Base-by-base conservation (phyloP, 345 rosid species). In the Salix suchowensis region DNA sequence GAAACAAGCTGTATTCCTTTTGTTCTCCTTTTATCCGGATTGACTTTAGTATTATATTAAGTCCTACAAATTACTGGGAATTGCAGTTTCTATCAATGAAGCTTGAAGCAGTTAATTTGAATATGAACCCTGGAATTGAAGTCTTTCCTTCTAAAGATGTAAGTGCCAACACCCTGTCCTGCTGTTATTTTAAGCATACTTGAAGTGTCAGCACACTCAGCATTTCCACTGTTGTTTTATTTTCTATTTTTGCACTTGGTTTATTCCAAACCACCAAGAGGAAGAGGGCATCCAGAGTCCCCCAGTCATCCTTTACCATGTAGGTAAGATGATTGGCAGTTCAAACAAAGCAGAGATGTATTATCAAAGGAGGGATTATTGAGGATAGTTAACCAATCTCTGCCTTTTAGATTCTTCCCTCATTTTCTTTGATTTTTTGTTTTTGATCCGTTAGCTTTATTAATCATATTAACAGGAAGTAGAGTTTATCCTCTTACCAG, bases 31-130 rank as follows among this genome's bases (percentile, higher is more conserved):
- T 28, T 36, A 62, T 40, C 54, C 23, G 21, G 28, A 14, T 9
- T 54, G 72, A 42, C 30, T 30, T 64, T 68, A 68, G 40, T 67
- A 52, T 71, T 68, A 48, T 67, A 52, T 71, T 68, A 62, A 66
- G 62, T 23, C 40, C 39, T 67, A 69, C 68, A 24, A 77, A 60
- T 78, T 75, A 23, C 54, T 77, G 82, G 77, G 65, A 55, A 23
- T 76, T 84, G 84, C 89, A 94, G 98, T 94, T 94, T 83, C 83
- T 94, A 74, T 94, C 97, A 14, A 90, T 92, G 97, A 94, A 94
- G 86, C 98, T 94, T 13, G 97, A 92, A 84, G 90, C 97, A 21
- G 94, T 94, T 50, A 92, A 89, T 78, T 71, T 93, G 44, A 88
- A 92, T 88, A 80, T 88, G 88, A 89, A 37, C 80, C 87, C 90